phyloP scores from a whole-genome alignment of 2,329 filamentous ascomycete genomes.

The Lojkania enalia region DNA sequence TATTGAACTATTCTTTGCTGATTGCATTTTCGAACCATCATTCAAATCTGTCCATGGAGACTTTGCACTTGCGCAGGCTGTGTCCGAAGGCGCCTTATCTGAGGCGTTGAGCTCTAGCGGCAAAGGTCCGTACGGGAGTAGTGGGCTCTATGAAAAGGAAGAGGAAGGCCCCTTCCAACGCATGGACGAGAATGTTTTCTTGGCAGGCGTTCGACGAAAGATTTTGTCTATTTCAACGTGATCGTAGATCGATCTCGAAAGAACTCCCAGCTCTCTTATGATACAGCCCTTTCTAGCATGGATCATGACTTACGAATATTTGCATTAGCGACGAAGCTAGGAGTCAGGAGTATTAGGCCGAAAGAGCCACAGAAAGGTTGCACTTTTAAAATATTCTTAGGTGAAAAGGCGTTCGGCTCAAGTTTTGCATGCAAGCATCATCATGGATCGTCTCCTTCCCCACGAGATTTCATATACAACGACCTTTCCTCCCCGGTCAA shows the following conservation, averaged over 20 bases:
- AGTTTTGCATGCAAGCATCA: too few relatives aligned
- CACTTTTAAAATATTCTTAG: slow-evolving; percentile 18
- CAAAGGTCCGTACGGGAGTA: slow-evolving; percentile 55
- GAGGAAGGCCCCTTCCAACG: slow-evolving; percentile 48
- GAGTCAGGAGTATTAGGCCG: slow-evolving; percentile 40
- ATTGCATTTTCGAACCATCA: slow-evolving; percentile 56
- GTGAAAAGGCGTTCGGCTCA: too few relatives aligned
- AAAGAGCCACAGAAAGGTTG: slow-evolving; percentile 20
- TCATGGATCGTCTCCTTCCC: too few relatives aligned
- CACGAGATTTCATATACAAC: too few relatives aligned
- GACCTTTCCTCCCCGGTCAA: too few relatives aligned
- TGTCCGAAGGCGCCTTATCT: slow-evolving; percentile 30
- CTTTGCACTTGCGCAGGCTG: slow-evolving; percentile 50
- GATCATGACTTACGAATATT: slow-evolving; percentile 32
- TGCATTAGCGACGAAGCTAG: slow-evolving; percentile 38
- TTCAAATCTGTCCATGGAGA: slow-evolving; percentile 53
- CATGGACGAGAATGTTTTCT: slow-evolving; percentile 45
- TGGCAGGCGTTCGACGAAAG: slow-evolving; percentile 41
- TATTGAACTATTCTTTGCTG: slow-evolving; percentile 56
- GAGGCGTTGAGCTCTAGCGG: slow-evolving; percentile 40
- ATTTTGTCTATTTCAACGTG: slow-evolving; percentile 43
- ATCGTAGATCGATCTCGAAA: slow-evolving; percentile 23
- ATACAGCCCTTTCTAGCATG: slow-evolving; percentile 8
- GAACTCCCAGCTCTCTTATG: slow-evolving; percentile 6
- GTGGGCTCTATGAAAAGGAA: slow-evolving; percentile 54